Evolutionary conservation across 306 rosid species (phyloP).

Genomic region (Lithocarpus polystachyus): DNA sequence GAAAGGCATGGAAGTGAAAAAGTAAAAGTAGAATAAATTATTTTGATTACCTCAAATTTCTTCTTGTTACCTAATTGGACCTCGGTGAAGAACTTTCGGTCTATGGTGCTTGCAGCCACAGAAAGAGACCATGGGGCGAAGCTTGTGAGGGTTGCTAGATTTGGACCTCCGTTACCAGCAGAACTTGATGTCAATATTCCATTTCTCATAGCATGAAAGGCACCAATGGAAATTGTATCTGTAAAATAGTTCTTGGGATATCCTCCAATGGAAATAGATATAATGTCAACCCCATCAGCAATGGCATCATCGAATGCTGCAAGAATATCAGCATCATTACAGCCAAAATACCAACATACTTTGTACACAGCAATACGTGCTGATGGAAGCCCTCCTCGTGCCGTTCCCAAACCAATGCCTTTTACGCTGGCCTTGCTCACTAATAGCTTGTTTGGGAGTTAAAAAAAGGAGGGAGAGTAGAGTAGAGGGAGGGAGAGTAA

Average conservation of each 20-base stretch:
- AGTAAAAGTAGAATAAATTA: no score
- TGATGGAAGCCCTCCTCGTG: conserved; percentile 46
- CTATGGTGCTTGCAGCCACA: conserved; percentile 48
- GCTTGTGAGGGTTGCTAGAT: background rate
- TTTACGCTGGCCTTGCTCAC: conserved; percentile 32
- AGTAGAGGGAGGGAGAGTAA: no score
- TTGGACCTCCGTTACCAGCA: conserved; percentile 37
- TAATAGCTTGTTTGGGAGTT: no score
- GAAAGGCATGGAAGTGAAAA: no score
- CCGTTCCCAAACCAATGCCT: conserved; percentile 46
- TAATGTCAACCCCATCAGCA: conserved; percentile 50
- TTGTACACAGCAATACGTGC: conserved; percentile 54
- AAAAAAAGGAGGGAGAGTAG: no score
- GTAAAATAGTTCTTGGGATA: background rate
- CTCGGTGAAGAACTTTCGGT: conserved; percentile 30
- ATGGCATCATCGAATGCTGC: conserved; percentile 45
- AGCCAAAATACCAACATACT: conserved; percentile 21
- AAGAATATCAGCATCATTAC: conserved; percentile 9
- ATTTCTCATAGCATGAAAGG: conserved; percentile 50
- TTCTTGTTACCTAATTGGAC: conserved; percentile 35
- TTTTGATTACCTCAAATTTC: conserved; percentile 23
- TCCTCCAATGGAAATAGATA: conserved; percentile 31
- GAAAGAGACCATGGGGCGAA: conserved; percentile 52
- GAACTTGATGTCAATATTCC: conserved; percentile 43
- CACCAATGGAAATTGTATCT: conserved; percentile 32